Evolutionary conservation across 441 rosid genomes (phyloP).

Genomic region (Metrosideros polymorpha): DNA sequence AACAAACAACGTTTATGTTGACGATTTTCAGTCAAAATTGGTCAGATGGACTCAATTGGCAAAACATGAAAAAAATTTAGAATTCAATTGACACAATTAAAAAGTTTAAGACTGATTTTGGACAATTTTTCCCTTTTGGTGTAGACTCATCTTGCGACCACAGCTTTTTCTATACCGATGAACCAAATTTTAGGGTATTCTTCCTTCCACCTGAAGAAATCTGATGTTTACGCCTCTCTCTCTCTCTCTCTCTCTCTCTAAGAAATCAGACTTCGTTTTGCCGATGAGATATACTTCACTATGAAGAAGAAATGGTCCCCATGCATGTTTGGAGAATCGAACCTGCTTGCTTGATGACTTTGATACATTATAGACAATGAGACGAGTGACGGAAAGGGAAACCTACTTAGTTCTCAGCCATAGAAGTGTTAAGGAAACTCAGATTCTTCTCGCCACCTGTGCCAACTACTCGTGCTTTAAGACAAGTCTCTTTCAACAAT

Average conservation of each 20-base stretch:
- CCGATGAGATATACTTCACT: not conserved
- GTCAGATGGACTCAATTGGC: too few relatives aligned
- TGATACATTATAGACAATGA: not conserved
- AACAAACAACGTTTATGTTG: too few relatives aligned
- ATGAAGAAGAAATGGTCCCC: not conserved
- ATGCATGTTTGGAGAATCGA: too few relatives aligned
- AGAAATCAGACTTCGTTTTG: too few relatives aligned
- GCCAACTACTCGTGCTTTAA: not conserved
- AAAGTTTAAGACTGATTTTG: too few relatives aligned
- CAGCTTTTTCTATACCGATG: not conserved
- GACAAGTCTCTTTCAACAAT: not conserved
- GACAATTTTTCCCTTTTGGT: too few relatives aligned
- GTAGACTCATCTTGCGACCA: too few relatives aligned
- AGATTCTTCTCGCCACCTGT: not conserved
- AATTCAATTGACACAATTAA: too few relatives aligned
- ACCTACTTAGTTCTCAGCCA: not conserved
- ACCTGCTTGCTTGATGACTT: too few relatives aligned
- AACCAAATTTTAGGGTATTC: not conserved
- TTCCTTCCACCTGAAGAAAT: not conserved
- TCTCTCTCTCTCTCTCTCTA: too few relatives aligned
- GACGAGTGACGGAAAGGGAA: not conserved
- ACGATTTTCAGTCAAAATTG: too few relatives aligned
- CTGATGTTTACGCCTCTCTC: not conserved
- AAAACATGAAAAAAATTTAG: too few relatives aligned
- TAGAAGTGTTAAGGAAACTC: not conserved